phyloP scores from a whole-genome alignment of 2,329 filamentous ascomycete species.

The Calonectria fujianensis region DNA sequence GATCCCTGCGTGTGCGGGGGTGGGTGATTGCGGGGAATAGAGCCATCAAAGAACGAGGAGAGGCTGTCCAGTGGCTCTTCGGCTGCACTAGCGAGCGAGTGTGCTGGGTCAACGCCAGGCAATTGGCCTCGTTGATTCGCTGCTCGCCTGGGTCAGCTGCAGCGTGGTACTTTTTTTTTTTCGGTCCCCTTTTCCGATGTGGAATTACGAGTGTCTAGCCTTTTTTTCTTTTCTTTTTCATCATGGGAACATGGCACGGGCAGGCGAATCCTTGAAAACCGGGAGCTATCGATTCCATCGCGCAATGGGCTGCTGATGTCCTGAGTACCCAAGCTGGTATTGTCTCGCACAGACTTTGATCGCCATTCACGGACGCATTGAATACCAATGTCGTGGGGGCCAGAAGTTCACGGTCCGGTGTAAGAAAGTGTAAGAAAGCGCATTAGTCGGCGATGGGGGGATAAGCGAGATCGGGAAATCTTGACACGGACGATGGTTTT shows the following conservation, averaged over 20 bases:
- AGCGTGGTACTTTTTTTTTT: constrained; percentile 4
- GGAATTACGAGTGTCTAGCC: constrained; percentile 1
- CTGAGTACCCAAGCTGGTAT: neutral
- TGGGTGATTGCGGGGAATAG: constrained; percentile 46
- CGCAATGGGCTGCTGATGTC: neutral
- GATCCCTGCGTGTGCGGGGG: constrained; percentile 50
- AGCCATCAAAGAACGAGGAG: constrained; percentile 23
- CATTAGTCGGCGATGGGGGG: constrained; percentile 1
- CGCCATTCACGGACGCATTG: constrained; percentile 18
- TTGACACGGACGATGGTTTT: constrained; percentile 10
- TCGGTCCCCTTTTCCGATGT: constrained; percentile 18
- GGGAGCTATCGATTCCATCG: neutral
- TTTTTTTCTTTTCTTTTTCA: constrained; percentile 9
- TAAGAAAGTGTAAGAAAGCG: constrained; percentile 1
- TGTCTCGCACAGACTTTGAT: constrained; percentile 14
- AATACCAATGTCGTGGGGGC: neutral
- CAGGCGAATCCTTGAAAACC: neutral
- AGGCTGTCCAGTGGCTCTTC: constrained; percentile 30
- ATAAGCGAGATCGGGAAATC: constrained; percentile 7
- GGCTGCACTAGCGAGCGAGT: constrained; percentile 15
- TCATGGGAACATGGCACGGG: constrained; percentile 5
- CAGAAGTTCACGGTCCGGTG: neutral
- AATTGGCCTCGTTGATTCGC: constrained; percentile 33
- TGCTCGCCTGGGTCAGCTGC: constrained; percentile 15
- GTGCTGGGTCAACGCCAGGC: neutral